Conservation (phyloP, 1,139 yeast species). For the Pichia sp. region DNA sequence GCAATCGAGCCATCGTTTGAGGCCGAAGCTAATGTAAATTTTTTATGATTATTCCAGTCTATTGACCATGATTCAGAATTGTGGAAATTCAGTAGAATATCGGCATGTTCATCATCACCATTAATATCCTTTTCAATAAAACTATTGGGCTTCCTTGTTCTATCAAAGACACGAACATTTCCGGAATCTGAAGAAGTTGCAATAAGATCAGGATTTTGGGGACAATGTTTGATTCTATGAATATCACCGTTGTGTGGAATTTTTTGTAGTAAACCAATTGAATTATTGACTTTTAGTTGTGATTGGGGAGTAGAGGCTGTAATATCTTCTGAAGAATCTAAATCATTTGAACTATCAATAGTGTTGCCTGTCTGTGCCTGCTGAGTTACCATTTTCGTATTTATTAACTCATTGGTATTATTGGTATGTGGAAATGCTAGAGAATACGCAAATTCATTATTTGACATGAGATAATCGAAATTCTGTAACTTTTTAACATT, state of each 20-base stretch:
- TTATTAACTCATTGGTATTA: constrained; percentile 4
- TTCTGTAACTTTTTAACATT: constrained; percentile 11
- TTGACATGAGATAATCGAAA: constrained; percentile 14
- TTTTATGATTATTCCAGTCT: constrained; percentile 27
- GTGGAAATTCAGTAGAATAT: constrained; percentile 26
- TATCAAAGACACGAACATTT: constrained; percentile 35
- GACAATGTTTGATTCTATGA: constrained; percentile 78
- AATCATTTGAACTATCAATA: not conserved
- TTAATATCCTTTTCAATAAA: constrained; percentile 17
- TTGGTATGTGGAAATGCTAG: constrained; percentile 8
- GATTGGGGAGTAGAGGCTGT: not conserved
- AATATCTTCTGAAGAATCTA: not conserved
- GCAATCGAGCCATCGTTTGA: constrained; percentile 31
- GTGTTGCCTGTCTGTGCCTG: not conserved
- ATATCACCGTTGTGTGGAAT: constrained; percentile 35
- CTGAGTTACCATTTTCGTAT: not conserved
- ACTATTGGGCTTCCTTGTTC: constrained; percentile 43
- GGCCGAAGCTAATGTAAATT: constrained; percentile 27
- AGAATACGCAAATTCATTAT: constrained; percentile 23
- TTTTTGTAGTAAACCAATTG: constrained; percentile 30
- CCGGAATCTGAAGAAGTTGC: constrained; percentile 51
- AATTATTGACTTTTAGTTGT: constrained; percentile 28
- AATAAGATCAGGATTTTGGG: constrained; percentile 62
- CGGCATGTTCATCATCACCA: constrained; percentile 19
- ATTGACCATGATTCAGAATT: constrained; percentile 30